A percentile compares a stretch with the other conserved stretches of the same genome.
Evolutionary conservation across 2,329 filamentous ascomycete genomes (phyloP).

Genomic region (Trichophyton equinum): DNA sequence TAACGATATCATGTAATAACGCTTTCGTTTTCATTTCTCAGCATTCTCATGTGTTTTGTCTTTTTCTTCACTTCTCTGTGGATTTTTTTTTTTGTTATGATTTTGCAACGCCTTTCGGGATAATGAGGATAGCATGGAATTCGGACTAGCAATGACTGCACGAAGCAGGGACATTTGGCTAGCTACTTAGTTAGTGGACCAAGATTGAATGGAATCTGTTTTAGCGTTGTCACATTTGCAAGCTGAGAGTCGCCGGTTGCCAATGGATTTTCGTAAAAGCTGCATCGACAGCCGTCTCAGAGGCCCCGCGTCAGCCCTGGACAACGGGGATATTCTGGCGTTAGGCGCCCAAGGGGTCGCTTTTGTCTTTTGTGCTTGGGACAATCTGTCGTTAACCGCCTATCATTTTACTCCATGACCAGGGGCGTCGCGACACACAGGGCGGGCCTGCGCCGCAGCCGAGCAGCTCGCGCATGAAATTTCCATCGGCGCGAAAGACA

Average conservation of each 20-base stretch:
- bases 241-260: background rate
- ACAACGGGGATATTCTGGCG: background rate
- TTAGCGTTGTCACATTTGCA: background rate
- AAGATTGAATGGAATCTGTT: background rate
- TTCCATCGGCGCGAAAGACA: background rate
- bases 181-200: background rate
- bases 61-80: slow-evolving; percentile 9
- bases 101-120: slow-evolving; percentile 1
- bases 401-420: background rate
- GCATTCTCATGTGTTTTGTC: slow-evolving; percentile 16
- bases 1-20: slow-evolving; percentile 4
- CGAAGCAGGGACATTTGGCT: background rate
- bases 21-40: slow-evolving; percentile 12
- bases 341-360: background rate
- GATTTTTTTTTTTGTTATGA: slow-evolving; percentile 11
- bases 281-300: background rate
- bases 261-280: slow-evolving; percentile 1
- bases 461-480: slow-evolving; percentile 1
- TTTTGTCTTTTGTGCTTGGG: background rate
- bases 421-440: background rate
- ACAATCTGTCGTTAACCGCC: background rate
- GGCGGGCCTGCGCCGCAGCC: slow-evolving; percentile 1
- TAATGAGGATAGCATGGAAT: background rate
- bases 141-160: background rate
- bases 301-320: background rate